These are phyloP conservation scores for Volvox carteri DNA, from an alignment of 163 green algal genomes.

Conservation along the genomic window DNA sequence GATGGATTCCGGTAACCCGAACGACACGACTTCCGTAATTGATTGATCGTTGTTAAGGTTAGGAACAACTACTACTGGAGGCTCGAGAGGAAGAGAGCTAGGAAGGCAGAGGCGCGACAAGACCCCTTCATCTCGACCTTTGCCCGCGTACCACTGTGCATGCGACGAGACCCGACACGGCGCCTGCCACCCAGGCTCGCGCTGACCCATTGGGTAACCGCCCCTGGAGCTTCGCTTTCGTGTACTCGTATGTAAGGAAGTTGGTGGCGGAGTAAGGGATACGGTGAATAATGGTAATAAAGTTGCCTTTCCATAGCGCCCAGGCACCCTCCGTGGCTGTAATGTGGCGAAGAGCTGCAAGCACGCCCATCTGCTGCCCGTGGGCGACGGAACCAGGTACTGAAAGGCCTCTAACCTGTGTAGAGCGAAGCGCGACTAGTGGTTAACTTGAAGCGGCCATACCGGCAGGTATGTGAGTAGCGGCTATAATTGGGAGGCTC, in stretches of 20 bases:
- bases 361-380: background rate
- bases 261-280: slow-evolving; percentile 89
- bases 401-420: slow-evolving; percentile 31
- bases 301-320: slow-evolving; percentile 93
- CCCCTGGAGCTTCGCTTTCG: slow-evolving; percentile 60
- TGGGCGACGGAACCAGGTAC: background rate
- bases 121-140: too few relatives aligned
- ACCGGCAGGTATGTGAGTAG: too few relatives aligned
- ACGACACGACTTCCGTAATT: too few relatives aligned
- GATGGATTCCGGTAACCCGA: too few relatives aligned
- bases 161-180: slow-evolving; percentile 77
- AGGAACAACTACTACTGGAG: too few relatives aligned
- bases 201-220: slow-evolving; percentile 36
- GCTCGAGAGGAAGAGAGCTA: too few relatives aligned
- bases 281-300: slow-evolving; percentile 88
- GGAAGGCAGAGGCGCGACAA: too few relatives aligned
- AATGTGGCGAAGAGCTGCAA: slow-evolving; percentile 58
- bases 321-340: slow-evolving; percentile 64
- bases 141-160: slow-evolving; percentile 80
- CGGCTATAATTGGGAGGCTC: too few relatives aligned
- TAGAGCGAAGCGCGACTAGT: too few relatives aligned
- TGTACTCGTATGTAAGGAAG: slow-evolving; percentile 84
- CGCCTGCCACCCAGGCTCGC: slow-evolving; percentile 75
- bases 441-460: too few relatives aligned
- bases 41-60: too few relatives aligned